Percentiles rank a stretch among this genome's conserved stretches.
phyloP scores from a whole-genome alignment of 2,329 filamentous ascomycete species.

The Myriosclerotinia curreyana region DNA sequence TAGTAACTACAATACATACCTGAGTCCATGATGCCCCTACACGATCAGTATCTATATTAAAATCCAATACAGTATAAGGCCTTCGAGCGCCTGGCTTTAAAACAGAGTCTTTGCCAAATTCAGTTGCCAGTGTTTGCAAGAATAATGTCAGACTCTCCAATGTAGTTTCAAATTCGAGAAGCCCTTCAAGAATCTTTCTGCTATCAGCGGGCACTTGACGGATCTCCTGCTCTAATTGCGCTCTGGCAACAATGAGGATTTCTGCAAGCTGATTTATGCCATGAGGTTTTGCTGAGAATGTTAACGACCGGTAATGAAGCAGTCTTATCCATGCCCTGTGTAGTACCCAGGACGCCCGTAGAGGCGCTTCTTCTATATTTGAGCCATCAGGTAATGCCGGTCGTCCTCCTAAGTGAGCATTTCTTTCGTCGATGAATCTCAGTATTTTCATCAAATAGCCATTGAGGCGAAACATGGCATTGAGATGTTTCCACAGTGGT shows the following conservation, averaged over 20 bases:
- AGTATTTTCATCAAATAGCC: slow-evolving; percentile 8
- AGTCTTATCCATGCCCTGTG: slow-evolving; percentile 26
- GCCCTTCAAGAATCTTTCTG: neutral
- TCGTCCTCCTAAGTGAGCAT: slow-evolving; percentile 1
- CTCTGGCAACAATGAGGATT: slow-evolving; percentile 10
- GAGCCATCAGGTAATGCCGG: slow-evolving; percentile 20
- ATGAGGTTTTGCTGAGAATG: neutral
- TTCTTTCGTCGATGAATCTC: slow-evolving; percentile 12
- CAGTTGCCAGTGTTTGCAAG: slow-evolving; percentile 10
- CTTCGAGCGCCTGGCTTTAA: neutral
- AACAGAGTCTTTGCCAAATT: slow-evolving; percentile 5
- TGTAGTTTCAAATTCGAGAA: neutral
- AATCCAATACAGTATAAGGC: slow-evolving; percentile 2
- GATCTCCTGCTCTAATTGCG: slow-evolving; percentile 20
- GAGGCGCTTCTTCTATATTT: neutral
- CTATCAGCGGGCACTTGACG: neutral
- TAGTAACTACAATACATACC: neutral
- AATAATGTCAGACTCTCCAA: neutral
- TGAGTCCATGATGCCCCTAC: slow-evolving; percentile 5
- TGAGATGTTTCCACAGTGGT: slow-evolving; percentile 1
- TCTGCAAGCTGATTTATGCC: slow-evolving; percentile 19
- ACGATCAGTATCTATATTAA: slow-evolving; percentile 14
- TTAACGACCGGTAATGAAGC: slow-evolving; percentile 26
- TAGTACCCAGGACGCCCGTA: slow-evolving; percentile 24
- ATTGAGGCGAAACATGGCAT: slow-evolving; percentile 15